Conservation (phyloP, 371 early-diverging fungal species). For the Cokeromyces recurvatus region DNA sequence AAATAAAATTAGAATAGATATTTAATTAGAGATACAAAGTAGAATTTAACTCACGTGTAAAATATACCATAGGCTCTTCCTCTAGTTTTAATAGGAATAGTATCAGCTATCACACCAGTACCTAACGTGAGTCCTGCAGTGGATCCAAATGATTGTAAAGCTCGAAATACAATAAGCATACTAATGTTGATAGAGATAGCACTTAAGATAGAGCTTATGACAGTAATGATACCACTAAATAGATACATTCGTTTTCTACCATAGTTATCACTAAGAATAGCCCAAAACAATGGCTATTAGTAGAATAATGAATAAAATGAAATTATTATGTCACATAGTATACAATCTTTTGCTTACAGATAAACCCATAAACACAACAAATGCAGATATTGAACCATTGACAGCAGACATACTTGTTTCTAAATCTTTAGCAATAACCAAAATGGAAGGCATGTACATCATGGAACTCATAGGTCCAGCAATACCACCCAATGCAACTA, state of each 20-base stretch:
- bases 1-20: too few relatives aligned
- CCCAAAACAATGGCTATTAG: conserved; percentile 61
- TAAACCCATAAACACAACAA: conserved; percentile 33
- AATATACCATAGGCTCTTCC: conserved; percentile 34
- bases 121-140: conserved; percentile 57
- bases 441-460: conserved; percentile 42
- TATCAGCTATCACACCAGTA: conserved; percentile 39
- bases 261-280: conserved; percentile 56
- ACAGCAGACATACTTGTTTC: conserved; percentile 27
- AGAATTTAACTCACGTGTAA: conserved; percentile 12
- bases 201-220: conserved; percentile 56
- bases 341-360: too few relatives aligned
- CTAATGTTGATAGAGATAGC: conserved; percentile 48
- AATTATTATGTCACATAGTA: too few relatives aligned
- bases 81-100: conserved; percentile 19
- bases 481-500: conserved; percentile 22
- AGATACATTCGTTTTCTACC: conserved; percentile 59
- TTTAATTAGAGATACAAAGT: not conserved
- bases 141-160: conserved; percentile 62
- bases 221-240: conserved; percentile 49
- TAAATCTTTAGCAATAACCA: conserved; percentile 29
- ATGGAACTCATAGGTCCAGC: conserved; percentile 33
- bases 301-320: not conserved
- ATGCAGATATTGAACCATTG: conserved; percentile 38
- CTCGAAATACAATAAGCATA: conserved; percentile 56